These are phyloP conservation scores for Trichosporon faecale DNA, from an alignment of 1,284 basidiomycete genomes.

Conservation along the genomic window DNA sequence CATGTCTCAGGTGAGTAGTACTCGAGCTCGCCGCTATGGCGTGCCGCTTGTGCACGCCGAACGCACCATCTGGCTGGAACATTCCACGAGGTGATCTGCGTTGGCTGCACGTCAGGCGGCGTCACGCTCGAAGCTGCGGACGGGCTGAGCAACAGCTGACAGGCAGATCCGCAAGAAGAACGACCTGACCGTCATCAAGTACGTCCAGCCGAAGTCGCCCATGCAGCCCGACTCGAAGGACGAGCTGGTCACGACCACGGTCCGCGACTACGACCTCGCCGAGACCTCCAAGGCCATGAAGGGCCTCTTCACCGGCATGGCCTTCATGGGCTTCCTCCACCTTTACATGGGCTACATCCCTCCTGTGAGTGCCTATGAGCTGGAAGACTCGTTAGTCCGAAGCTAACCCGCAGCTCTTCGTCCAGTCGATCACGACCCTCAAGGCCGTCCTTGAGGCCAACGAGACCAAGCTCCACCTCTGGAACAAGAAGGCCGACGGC, in stretches of 20 bases:
- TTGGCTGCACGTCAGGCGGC: not conserved
- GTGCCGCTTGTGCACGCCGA: not conserved
- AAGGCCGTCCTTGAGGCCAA: conserved; percentile 27
- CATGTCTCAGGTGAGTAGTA: conserved; percentile 19
- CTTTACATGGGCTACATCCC: conserved; percentile 30
- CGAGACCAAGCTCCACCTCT: conserved; percentile 31
- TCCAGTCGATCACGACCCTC: conserved; percentile 27
- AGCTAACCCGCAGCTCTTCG: conserved; percentile 26
- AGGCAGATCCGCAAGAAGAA: conserved; percentile 26
- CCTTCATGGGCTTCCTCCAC: conserved; percentile 29
- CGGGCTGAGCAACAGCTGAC: not conserved
- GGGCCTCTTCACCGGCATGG: conserved; percentile 26
- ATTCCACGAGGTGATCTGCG: not conserved
- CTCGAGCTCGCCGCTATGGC: not conserved
- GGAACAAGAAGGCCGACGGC: conserved; percentile 24
- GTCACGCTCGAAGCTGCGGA: not conserved
- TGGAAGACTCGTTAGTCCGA: not conserved
- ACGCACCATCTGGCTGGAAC: not conserved
- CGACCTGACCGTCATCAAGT: conserved; percentile 29
- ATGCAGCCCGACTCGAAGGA: conserved; percentile 29
- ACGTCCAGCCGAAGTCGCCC: conserved; percentile 28
- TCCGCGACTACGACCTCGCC: conserved; percentile 29
- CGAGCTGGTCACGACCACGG: conserved; percentile 30
- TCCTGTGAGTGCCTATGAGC: conserved; percentile 19
- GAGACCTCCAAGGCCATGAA: conserved; percentile 29